These are phyloP conservation scores for Parastagonospora avenae DNA, from an alignment of 2,329 filamentous ascomycete species.

Conservation along the genomic window DNA sequence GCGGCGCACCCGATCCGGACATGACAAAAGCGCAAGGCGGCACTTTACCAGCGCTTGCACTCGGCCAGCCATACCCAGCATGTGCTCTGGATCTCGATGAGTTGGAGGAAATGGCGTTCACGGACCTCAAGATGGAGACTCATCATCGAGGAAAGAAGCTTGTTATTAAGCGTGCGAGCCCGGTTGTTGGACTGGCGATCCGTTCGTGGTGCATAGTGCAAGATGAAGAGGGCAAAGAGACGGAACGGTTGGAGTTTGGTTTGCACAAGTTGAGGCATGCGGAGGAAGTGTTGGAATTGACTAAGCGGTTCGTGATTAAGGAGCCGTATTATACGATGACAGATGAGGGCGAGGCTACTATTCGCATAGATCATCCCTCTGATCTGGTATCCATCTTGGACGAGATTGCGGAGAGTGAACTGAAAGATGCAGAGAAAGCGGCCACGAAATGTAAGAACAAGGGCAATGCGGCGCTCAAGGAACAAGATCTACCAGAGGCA, in stretches of 20 bases:
- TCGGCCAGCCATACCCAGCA: slow-evolving; percentile 32
- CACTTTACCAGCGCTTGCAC: slow-evolving; percentile 25
- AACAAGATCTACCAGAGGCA: slow-evolving; percentile 46
- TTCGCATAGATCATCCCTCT: slow-evolving; percentile 60
- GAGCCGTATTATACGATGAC: slow-evolving; percentile 59
- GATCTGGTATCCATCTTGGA: slow-evolving; percentile 53
- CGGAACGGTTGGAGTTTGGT: slow-evolving; percentile 33
- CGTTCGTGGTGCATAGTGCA: slow-evolving; percentile 40
- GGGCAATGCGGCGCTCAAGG: slow-evolving; percentile 38
- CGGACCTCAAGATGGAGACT: slow-evolving; percentile 46
- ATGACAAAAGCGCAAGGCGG: slow-evolving; percentile 20
- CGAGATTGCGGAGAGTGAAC: slow-evolving; percentile 33
- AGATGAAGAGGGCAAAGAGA: slow-evolving; percentile 46
- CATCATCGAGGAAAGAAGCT: slow-evolving; percentile 49
- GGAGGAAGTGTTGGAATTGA: slow-evolving; percentile 42
- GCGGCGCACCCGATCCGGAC: slow-evolving; percentile 28
- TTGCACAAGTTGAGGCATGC: slow-evolving; percentile 33
- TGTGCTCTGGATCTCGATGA: slow-evolving; percentile 19
- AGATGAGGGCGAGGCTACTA: slow-evolving; percentile 48
- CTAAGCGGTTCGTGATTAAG: slow-evolving; percentile 54
- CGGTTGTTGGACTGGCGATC: slow-evolving; percentile 35
- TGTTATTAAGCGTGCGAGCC: slow-evolving; percentile 40
- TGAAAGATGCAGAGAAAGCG: slow-evolving; percentile 36
- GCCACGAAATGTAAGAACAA: slow-evolving; percentile 40
- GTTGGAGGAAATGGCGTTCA: slow-evolving; percentile 35